phyloP scores from a whole-genome alignment of 2,329 filamentous ascomycete genomes.

The Penicillium paneum region DNA sequence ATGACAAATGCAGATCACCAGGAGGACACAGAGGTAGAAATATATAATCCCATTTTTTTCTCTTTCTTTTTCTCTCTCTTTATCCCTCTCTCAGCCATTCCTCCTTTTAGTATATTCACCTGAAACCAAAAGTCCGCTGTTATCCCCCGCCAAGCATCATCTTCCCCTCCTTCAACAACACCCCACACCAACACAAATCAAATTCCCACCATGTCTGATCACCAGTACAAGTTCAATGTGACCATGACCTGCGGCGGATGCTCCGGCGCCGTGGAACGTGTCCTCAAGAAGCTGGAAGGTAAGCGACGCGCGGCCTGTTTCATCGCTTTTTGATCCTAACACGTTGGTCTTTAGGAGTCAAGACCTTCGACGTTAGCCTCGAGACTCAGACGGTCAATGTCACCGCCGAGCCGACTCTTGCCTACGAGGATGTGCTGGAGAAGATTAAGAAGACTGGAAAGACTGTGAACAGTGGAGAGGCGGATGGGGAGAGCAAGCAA shows the following conservation, averaged over 20 bases:
- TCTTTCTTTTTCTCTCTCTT: not conserved
- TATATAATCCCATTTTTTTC: not conserved
- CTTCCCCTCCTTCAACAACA: not conserved
- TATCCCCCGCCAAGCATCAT: constrained; percentile 1
- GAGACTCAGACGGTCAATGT: constrained; percentile 80
- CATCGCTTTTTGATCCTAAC: not conserved
- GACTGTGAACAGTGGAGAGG: constrained; percentile 67
- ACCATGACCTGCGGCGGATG: constrained; percentile 94
- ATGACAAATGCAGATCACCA: constrained; percentile 7
- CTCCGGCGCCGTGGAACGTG: constrained; percentile 87
- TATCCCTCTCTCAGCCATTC: not conserved
- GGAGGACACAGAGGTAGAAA: not conserved
- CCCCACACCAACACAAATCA: constrained; percentile 1
- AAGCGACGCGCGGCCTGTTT: constrained; percentile 29
- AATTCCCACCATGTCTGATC: constrained; percentile 63
- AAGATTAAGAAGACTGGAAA: constrained; percentile 97
- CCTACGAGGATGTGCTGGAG: constrained; percentile 75
- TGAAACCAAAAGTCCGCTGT: not conserved
- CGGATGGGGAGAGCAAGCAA: constrained; percentile 40
- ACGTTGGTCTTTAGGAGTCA: constrained; percentile 62
- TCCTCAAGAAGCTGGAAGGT: constrained; percentile 91
- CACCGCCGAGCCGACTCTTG: constrained; percentile 63
- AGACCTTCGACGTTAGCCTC: constrained; percentile 82
- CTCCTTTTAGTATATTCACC: not conserved
- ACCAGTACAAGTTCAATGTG: constrained; percentile 94